Evolutionary conservation across 768 basidiomycete species (phyloP), one percentile per base, ranked within the genome.

Genomic region (Lentinula aciculospora): DNA sequence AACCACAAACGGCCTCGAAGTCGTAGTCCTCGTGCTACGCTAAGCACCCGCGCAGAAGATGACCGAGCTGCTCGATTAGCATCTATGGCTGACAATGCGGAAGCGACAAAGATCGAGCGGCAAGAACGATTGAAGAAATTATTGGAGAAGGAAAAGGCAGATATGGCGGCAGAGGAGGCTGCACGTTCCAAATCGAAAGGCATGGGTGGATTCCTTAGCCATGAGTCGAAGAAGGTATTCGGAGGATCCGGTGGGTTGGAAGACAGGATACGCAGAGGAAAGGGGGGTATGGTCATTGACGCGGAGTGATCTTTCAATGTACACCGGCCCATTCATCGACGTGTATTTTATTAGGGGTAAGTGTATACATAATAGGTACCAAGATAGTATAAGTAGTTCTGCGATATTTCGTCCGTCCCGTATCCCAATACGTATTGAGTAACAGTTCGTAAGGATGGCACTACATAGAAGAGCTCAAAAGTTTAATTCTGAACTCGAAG

Each of bases 11-110:
- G 83, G 32, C 64, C 76, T 19, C 82, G 83, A 54, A 79, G 76
- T 40, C 74, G 74, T 27, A 74, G 78, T 28, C 77, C 79, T 5
- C 66, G 68, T 32, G 59, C 64, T 23, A 49, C 64, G 45, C 65
- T 61, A 44, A 65, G 59, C 36, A 60, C 44, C 53, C 63, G 60
- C 44, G 57, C 61, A 29, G 53, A 66, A 7, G 76, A 79, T 1
- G 88, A 86, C 28, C 87, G 94, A 32, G 85, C 86, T 3, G 89
- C 90, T 27, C 86, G 91, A n/a, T 76, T 98, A 28, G 95, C 92
- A 0, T 89, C 93, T 4, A 98, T 98, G 96, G 72, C 86, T 23
- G 72, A 79, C 1, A 83, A 87, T 58, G 96, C 96, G 1, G 69
- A 75, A n/a, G 69, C 71, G 7, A 78, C 93, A 74, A 80, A 82